phyloP scores from a whole-genome alignment of 495 filamentous ascomycete species.

The Aspergillus taichungensis region DNA sequence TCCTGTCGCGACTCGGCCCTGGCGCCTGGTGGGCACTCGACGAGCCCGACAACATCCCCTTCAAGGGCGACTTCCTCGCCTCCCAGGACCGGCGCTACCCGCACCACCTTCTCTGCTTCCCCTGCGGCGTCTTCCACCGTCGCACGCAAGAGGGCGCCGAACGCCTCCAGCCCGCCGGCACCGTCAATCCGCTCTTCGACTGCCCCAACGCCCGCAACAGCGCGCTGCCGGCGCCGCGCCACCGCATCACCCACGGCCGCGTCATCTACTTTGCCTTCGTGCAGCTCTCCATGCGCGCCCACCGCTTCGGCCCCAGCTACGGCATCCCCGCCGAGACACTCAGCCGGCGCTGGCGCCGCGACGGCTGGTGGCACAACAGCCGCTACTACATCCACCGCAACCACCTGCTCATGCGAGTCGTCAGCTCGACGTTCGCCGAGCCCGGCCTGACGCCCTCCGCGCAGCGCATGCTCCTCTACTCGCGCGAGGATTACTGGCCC shows the following conservation, averaged over 20 bases:
- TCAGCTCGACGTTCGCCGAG: conserved; percentile 35
- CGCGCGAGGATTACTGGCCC: conserved; percentile 49
- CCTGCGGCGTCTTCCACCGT: conserved; percentile 43
- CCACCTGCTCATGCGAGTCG: conserved; percentile 45
- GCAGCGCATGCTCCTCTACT: conserved; percentile 45
- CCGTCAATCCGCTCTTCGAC: conserved; percentile 43
- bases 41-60: conserved; percentile 24
- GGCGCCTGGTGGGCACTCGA: conserved; percentile 24
- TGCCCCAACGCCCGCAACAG: conserved; percentile 39
- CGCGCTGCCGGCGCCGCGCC: conserved; percentile 33
- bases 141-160: conserved; percentile 42
- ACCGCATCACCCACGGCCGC: conserved; percentile 44
- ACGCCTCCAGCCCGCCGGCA: conserved; percentile 35
- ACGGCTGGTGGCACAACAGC: conserved; percentile 40
- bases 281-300: conserved; percentile 40
- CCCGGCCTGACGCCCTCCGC: conserved; percentile 33
- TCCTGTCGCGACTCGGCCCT: conserved; percentile 33
- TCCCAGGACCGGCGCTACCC: conserved; percentile 38
- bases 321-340: conserved; percentile 36
- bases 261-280: conserved; percentile 45
- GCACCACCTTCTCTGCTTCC: conserved; percentile 47
- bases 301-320: conserved; percentile 31
- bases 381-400: conserved; percentile 43
- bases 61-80: conserved; percentile 39
- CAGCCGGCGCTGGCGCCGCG: conserved; percentile 40